Evolutionary conservation across 768 basidiomycete species (phyloP), one percentile per base, ranked within the genome.

Genomic region (Boletellus ananiceps): DNA sequence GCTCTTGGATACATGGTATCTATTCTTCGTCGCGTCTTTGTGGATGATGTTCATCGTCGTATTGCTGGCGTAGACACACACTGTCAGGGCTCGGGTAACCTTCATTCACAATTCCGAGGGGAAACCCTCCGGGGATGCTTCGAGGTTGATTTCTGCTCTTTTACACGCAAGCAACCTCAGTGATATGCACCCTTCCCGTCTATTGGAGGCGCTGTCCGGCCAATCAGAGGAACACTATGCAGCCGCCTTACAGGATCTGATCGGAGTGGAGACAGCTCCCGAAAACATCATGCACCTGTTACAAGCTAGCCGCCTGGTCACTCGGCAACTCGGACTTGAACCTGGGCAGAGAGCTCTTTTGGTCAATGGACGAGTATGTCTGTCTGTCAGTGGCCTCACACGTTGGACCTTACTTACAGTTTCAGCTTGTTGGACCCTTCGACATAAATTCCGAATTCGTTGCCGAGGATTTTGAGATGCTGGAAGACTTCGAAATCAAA

Each of bases 331-430:
- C 3, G 75, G 76, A n/a, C 59, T 93, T 23, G 56, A 63, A 13
- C 78, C 83, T 2, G 86, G 85, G 0, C 68, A 84, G 49, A 72
- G 73, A 18, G 88, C 77, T 1, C 50, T 97, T 33, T 52, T 94
- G 32, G 71, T 89, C 44, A 96, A 96, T 57, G 95, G 94, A 21
- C 75, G 94, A 29, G 92, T 94, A 61, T 63, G 86, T 71, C 11
- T 8, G 14, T 50, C 2, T 19, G 8, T 49, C 21, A 16, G 21
- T 16, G 3, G 3, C 5, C 23, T 23, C 27, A 32, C 27, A 27
- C 33, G 6, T 44, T 46, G 37, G 38, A 12, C 50, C 52, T 56
- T 40, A 50, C 40, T 27, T 12, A 31, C 6, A 33, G 19, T 42
- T 23, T 49, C 44, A 95, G 93, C 67, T 95, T 44, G 71, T 97